Conservation (phyloP, 2,329 filamentous ascomycete genomes). For the Trichoderma hamatum region DNA sequence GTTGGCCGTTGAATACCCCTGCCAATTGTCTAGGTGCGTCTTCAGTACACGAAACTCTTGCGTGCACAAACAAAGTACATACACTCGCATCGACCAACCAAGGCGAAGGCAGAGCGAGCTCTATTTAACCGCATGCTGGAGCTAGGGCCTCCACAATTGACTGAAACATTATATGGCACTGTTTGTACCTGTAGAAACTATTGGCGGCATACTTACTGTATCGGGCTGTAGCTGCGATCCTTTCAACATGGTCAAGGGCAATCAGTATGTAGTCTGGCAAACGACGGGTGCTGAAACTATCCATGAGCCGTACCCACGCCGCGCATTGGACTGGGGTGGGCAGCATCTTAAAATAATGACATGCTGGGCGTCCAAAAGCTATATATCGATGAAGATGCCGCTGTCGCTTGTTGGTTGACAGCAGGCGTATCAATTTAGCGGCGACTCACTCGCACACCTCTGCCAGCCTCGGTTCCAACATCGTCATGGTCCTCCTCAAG, state of each 20-base stretch:
- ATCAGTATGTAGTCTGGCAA: constrained; percentile 5
- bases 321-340: background rate
- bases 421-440: background rate
- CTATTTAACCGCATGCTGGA: background rate
- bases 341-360: background rate
- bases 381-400: background rate
- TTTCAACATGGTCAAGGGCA: background rate
- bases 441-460: background rate
- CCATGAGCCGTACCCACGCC: background rate
- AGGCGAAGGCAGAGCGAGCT: background rate
- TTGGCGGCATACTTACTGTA: constrained; percentile 14
- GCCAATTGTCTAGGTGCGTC: background rate
- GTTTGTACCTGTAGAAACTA: background rate
- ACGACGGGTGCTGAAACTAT: background rate
- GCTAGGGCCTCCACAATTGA: background rate
- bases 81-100: background rate
- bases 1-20: constrained; percentile 1
- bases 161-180: background rate
- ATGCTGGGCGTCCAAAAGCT: background rate
- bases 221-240: constrained; percentile 10
- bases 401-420: background rate
- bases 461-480: background rate
- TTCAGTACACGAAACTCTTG: background rate
- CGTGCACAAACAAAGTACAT: background rate
- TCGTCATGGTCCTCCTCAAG: background rate